phyloP scores from a whole-genome alignment of 1,139 yeast species.

The Geotrichum carabidarum region DNA sequence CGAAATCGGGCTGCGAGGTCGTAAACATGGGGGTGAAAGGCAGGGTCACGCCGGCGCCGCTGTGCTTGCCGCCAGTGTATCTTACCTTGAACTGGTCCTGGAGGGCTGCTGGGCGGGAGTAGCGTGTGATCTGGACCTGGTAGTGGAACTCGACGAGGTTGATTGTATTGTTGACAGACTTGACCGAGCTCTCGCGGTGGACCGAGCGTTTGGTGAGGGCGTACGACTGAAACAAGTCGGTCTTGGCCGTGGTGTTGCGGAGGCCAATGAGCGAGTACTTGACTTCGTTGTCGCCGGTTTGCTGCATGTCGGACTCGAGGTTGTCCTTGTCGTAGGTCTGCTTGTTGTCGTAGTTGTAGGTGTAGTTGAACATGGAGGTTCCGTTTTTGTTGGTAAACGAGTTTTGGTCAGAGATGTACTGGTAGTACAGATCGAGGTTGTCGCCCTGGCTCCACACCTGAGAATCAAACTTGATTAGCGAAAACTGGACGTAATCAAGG shows the following conservation, averaged over 20 bases:
- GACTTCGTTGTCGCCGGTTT: slow-evolving; percentile 11
- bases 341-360: slow-evolving; percentile 14
- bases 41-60: slow-evolving; percentile 1
- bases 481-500: slow-evolving; percentile 16
- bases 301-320: slow-evolving; percentile 8
- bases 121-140: slow-evolving; percentile 11
- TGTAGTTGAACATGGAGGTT: slow-evolving; percentile 17
- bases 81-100: slow-evolving; percentile 1
- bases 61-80: slow-evolving; percentile 8
- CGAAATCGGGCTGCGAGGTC: slow-evolving; percentile 9
- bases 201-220: slow-evolving; percentile 17
- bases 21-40: slow-evolving; percentile 18
- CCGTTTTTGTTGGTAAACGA: slow-evolving; percentile 11
- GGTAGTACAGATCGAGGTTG: slow-evolving; percentile 14
- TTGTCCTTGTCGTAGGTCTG: slow-evolving; percentile 7
- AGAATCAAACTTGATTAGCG: slow-evolving; percentile 13
- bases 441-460: slow-evolving; percentile 6
- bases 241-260: slow-evolving; percentile 15
- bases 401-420: slow-evolving; percentile 8
- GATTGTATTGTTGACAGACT: slow-evolving; percentile 16
- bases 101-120: slow-evolving; percentile 1
- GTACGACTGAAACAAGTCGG: slow-evolving; percentile 16
- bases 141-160: slow-evolving; percentile 18
- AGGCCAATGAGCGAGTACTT: slow-evolving; percentile 10
- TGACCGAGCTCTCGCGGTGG: slow-evolving; percentile 11